Conservation (phyloP, 768 basidiomycete species). For the Hirschioporus abietinus region DNA sequence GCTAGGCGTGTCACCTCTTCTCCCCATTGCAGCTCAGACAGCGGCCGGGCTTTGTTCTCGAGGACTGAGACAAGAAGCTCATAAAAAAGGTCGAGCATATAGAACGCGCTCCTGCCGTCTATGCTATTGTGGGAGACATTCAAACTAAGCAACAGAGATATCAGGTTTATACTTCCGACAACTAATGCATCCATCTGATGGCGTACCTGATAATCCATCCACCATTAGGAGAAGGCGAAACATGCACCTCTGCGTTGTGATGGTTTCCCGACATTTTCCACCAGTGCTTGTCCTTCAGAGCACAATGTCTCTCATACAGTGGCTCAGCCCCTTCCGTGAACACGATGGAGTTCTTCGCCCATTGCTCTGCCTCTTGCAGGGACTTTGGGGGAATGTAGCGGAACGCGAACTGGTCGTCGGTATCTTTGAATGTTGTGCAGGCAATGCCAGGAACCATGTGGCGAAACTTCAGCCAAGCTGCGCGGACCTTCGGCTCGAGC, state of each 20-base stretch:
- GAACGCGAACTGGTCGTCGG: slow-evolving; percentile 2
- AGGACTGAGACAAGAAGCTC: background rate
- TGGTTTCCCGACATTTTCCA: slow-evolving; percentile 5
- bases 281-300: slow-evolving; percentile 6
- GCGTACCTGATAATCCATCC: slow-evolving; percentile 3
- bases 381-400: background rate
- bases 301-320: slow-evolving; percentile 4
- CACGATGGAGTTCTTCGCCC: slow-evolving; percentile 1
- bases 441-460: background rate
- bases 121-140: slow-evolving; percentile 4
- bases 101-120: slow-evolving; percentile 1
- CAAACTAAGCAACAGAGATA: background rate
- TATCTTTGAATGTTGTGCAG: background rate
- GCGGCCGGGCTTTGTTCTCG: slow-evolving; percentile 1
- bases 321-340: background rate
- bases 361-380: background rate
- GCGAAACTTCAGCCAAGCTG: background rate
- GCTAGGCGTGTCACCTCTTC: slow-evolving; percentile 4
- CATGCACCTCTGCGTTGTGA: slow-evolving; percentile 2
- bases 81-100: slow-evolving; percentile 4
- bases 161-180: background rate
- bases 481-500: background rate
- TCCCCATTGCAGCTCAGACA: slow-evolving; percentile 6
- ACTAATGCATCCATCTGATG: background rate
- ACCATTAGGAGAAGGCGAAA: background rate